Base-by-base conservation (phyloP, 108 stramenopile genomes). In the Seminavis robusta region DNA sequence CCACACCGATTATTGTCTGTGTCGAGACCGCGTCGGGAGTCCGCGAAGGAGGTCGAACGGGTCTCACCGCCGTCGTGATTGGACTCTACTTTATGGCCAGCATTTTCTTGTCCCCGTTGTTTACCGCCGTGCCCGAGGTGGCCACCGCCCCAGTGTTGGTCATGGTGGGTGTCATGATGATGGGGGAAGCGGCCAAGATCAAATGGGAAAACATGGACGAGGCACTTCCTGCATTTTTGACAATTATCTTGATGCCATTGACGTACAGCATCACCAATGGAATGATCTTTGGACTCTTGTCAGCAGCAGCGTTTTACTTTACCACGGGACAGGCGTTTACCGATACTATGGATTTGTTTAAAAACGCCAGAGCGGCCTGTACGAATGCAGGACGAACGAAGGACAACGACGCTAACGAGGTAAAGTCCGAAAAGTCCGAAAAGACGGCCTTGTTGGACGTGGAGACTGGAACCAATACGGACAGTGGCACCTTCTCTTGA, bases 181-280 rank as follows among this genome's bases (percentile, higher is more conserved):
- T 79, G 71, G 56, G 59, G 11, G 73, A 79, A 44, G 48, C 64
- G 3, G 41, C 59, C 33, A 66, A 80, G 21, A 72, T 84, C 1
- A 52, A 79, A 25, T 84, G 77, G 78, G 55, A 71, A 1, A 47
- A 69, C 20, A 76, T 80, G 71, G 45, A 33, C 26, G 46, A 74
- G 9, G 73, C 78, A 7, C 44, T 80, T 3, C 71, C 83, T n/a
- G 83, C 83, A 16, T 84, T 84, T 56, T 43, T 84, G 44, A 78
- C 74, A 10, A 43, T 73, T 28, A 64, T 70, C 26, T 54, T 80
- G 61, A 80, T 84, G 79, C 79, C 79, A 10, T 64, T 84, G 47
- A 80, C 83, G 19, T 84, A 72, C 61, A 73, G 71, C 46, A 83
- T 83, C 34, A 66, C 82, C 3, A 74, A 79, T 42, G 82, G 82